phyloP scores from a whole-genome alignment of 2,329 filamentous ascomycete genomes.

The Zalaria obscura region DNA sequence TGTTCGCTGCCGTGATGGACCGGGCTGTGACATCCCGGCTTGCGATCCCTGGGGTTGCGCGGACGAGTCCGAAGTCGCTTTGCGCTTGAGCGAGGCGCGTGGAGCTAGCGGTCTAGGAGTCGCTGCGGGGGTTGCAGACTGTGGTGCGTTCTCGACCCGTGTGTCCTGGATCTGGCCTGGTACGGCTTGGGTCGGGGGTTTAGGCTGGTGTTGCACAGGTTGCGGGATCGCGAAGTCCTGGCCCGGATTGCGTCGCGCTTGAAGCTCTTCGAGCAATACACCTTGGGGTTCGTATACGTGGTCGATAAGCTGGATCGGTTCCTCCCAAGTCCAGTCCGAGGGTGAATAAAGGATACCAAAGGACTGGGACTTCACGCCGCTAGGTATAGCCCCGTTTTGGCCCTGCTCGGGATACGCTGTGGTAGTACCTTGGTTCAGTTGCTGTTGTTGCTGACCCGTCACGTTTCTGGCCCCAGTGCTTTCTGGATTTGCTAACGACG shows the following conservation, averaged over 20 bases:
- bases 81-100: constrained; percentile 10
- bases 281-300: constrained; percentile 30
- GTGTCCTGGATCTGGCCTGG: too few relatives aligned
- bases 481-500: neutral
- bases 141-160: neutral
- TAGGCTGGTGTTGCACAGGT: constrained; percentile 1
- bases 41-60: neutral
- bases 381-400: neutral
- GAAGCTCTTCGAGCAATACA: constrained; percentile 25
- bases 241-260: constrained; percentile 12
- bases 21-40: neutral
- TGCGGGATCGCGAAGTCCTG: constrained; percentile 26
- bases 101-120: constrained; percentile 3
- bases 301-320: constrained; percentile 18
- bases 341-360: neutral
- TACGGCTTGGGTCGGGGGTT: too few relatives aligned
- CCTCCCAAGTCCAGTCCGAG: constrained; percentile 22
- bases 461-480: neutral
- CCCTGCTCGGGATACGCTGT: too few relatives aligned
- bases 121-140: constrained; percentile 6
- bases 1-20: neutral
- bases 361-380: neutral
- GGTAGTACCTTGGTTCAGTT: neutral
- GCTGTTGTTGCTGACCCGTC: neutral
- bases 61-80: constrained; percentile 7